Conservation (phyloP, 768 basidiomycete species). For the Boletus subcaerulescens region DNA sequence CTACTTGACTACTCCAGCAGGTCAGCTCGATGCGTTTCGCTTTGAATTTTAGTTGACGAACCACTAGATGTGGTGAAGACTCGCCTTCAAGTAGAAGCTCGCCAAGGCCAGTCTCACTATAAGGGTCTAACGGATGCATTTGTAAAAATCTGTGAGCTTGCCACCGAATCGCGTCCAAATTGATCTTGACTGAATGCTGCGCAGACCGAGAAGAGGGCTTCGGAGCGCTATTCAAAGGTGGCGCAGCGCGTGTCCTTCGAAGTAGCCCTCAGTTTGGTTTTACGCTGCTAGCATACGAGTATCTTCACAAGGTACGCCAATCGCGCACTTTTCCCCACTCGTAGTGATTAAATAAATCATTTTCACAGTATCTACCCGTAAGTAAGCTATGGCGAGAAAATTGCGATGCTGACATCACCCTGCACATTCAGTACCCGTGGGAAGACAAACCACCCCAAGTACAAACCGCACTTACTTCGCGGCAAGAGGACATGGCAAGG, state of each 20-base stretch:
- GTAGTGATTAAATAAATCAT: not conserved
- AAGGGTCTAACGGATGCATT: constrained; percentile 89
- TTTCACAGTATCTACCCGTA: constrained; percentile 32
- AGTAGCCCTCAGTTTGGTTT: constrained; percentile 95
- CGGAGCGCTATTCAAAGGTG: constrained; percentile 88
- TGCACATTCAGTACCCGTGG: constrained; percentile 70
- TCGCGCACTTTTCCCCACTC: not conserved
- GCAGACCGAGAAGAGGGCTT: constrained; percentile 87
- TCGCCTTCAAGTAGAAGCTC: constrained; percentile 88
- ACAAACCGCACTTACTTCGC: constrained; percentile 67
- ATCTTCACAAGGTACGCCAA: constrained; percentile 57
- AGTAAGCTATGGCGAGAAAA: constrained; percentile 8
- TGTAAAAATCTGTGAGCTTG: constrained; percentile 74
- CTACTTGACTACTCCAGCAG: constrained; percentile 88
- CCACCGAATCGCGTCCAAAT: not conserved
- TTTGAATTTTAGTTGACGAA: constrained; percentile 13
- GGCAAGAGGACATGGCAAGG: constrained; percentile 79
- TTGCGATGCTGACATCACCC: constrained; percentile 1
- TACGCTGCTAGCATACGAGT: constrained; percentile 79
- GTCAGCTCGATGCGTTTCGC: constrained; percentile 38
- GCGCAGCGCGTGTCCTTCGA: constrained; percentile 81
- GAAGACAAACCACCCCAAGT: constrained; percentile 62
- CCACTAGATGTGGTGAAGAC: constrained; percentile 93
- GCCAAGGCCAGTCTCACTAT: constrained; percentile 88
- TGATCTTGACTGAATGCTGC: constrained; percentile 2